Percentiles rank a stretch among this genome's conserved stretches.
These are phyloP conservation scores for Pugionium dolabratum DNA, from an alignment of 345 rosid species.

Conservation along the genomic window DNA sequence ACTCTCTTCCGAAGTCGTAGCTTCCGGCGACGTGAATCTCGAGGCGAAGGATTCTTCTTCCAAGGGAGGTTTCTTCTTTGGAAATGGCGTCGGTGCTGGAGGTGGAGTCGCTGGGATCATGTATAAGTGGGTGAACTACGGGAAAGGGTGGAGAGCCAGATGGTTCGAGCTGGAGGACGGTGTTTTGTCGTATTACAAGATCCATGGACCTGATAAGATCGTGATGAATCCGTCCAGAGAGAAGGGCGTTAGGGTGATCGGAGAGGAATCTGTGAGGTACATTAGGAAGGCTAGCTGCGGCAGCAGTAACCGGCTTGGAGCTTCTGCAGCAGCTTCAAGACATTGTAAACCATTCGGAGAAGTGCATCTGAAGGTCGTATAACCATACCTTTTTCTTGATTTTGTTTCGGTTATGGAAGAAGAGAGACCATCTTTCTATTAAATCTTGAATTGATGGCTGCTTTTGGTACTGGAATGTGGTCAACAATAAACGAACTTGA, in stretches of 20 bases:
- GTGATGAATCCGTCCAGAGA: slow-evolving; percentile 66
- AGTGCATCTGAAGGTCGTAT: slow-evolving; percentile 83
- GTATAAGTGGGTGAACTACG: slow-evolving; percentile 97
- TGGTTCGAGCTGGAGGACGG: slow-evolving; percentile 92
- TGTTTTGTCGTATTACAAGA: slow-evolving; percentile 81
- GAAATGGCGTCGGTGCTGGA: slow-evolving; percentile 43
- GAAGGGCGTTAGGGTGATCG: slow-evolving; percentile 70
- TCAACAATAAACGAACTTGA: slow-evolving; percentile 1
- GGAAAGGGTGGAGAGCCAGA: slow-evolving; percentile 90
- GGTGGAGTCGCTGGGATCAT: slow-evolving; percentile 73
- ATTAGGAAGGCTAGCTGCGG: slow-evolving; percentile 72
- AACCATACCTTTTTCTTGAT: neutral
- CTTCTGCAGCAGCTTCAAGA: slow-evolving; percentile 37
- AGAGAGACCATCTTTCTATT: neutral
- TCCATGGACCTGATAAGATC: slow-evolving; percentile 93
- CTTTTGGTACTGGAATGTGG: neutral
- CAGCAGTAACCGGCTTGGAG: slow-evolving; percentile 43
- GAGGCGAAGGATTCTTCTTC: slow-evolving; percentile 45
- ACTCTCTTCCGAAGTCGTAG: slow-evolving; percentile 34
- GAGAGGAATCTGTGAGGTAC: slow-evolving; percentile 78
- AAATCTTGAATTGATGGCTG: slow-evolving; percentile 1
- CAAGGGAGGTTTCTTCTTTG: slow-evolving; percentile 43
- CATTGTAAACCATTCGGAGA: slow-evolving; percentile 89
- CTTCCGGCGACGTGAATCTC: slow-evolving; percentile 39
- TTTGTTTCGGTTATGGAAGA: neutral